Evolutionary conservation across 768 basidiomycete genomes (phyloP).

Genomic region (Kwoniella bestiolae): DNA sequence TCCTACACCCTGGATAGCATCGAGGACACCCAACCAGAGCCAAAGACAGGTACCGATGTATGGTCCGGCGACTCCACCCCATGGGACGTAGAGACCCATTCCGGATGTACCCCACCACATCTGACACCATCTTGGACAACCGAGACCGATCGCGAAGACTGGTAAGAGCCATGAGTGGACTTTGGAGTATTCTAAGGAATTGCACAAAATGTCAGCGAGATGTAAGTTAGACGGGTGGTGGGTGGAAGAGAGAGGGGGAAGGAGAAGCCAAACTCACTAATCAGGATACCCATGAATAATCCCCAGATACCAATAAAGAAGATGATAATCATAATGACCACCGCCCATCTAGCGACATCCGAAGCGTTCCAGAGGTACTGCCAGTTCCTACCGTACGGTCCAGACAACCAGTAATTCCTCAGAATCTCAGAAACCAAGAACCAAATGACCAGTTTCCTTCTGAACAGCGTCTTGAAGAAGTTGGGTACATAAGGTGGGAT

Average conservation of each 20-base stretch:
- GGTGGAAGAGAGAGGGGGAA: neutral
- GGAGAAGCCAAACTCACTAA: conserved; percentile 45
- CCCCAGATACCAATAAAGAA: conserved; percentile 93
- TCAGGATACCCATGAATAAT: conserved; percentile 71
- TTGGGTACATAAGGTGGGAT: conserved; percentile 93
- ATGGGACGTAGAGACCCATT: conserved; percentile 87
- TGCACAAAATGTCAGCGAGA: conserved; percentile 17
- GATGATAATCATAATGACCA: conserved; percentile 72
- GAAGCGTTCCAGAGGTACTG: conserved; percentile 82
- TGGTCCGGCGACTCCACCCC: conserved; percentile 83
- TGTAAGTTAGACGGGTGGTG: too few species aligned
- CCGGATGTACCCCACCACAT: conserved; percentile 97
- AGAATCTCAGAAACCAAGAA: conserved; percentile 90
- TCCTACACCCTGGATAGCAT: conserved; percentile 92
- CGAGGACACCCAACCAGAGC: conserved; percentile 94
- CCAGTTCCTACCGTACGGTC: conserved; percentile 80
- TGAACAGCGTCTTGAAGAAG: conserved; percentile 85
- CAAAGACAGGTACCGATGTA: conserved; percentile 88
- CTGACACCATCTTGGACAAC: conserved; percentile 94
- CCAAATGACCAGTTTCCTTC: conserved; percentile 90
- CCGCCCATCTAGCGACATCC: conserved; percentile 79
- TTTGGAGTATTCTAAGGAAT: conserved; percentile 73
- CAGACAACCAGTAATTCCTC: conserved; percentile 60
- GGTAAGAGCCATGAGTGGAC: conserved; percentile 94
- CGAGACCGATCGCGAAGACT: conserved; percentile 92